phyloP scores from a whole-genome alignment of 306 rosid species.

The Purshia tridentata region DNA sequence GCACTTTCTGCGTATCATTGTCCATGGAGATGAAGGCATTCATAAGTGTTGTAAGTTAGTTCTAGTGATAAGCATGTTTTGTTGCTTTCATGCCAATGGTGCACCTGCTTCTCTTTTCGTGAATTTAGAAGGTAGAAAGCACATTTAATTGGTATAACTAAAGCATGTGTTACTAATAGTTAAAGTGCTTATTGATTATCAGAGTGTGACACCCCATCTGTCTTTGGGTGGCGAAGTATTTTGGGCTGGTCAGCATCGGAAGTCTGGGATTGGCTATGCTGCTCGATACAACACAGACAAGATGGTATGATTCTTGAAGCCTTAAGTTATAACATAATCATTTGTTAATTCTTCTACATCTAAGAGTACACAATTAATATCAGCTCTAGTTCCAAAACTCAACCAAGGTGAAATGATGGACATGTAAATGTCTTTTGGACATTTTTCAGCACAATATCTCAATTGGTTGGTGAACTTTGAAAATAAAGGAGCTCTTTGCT shows the following conservation, averaged over 20 bases:
- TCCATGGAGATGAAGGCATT: background rate
- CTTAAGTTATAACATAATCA: slow-evolving; percentile 4
- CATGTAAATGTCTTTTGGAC: too few species aligned
- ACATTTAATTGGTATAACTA: background rate
- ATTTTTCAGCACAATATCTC: too few species aligned
- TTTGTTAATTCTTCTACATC: too few species aligned
- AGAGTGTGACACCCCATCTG: slow-evolving; percentile 79
- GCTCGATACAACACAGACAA: slow-evolving; percentile 91
- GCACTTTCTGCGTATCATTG: too few species aligned
- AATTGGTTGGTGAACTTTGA: too few species aligned
- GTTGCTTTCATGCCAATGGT: slow-evolving; percentile 3
- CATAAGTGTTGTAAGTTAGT: background rate
- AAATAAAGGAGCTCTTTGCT: too few species aligned
- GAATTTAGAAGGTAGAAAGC: background rate
- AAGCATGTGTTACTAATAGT: background rate
- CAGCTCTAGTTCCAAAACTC: too few species aligned
- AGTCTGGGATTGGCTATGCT: slow-evolving; percentile 94
- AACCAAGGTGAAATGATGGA: too few species aligned
- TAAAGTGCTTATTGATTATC: slow-evolving; percentile 23
- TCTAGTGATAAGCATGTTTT: background rate
- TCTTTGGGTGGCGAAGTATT: slow-evolving; percentile 96
- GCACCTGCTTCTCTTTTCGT: background rate
- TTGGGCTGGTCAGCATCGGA: slow-evolving; percentile 99
- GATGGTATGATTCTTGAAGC: slow-evolving; percentile 49
- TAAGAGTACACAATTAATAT: too few species aligned